phyloP scores from a whole-genome alignment of 1,284 basidiomycete species.

The Schizophyllum amplum region DNA sequence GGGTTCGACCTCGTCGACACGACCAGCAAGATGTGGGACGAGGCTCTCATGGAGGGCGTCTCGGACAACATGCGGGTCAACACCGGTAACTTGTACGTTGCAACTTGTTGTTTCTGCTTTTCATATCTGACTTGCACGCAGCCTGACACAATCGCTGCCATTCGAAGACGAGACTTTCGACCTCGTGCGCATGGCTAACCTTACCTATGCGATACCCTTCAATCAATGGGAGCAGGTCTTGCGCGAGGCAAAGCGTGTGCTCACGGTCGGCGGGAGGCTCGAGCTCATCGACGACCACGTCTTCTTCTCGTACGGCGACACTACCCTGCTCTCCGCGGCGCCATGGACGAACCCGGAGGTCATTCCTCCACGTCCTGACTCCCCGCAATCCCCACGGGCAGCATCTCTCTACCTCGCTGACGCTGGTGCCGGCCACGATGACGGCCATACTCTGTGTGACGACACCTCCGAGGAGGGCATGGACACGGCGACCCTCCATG shows the following conservation, averaged over 20 bases:
- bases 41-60: conserved; percentile 41
- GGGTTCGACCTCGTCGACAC: conserved; percentile 50
- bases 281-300: conserved; percentile 48
- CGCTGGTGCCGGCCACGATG: background rate
- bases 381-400: background rate
- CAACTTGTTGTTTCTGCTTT: conserved; percentile 41
- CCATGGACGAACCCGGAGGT: background rate
- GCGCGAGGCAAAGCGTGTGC: conserved; percentile 37
- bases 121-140: conserved; percentile 16
- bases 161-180: conserved; percentile 52
- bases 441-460: background rate
- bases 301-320: conserved; percentile 31
- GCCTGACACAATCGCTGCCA: conserved; percentile 48
- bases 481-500: background rate
- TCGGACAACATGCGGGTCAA: conserved; percentile 20
- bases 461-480: background rate
- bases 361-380: background rate
- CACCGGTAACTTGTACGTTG: conserved; percentile 41
- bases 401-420: background rate
- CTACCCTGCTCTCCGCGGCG: background rate
- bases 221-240: conserved; percentile 37
- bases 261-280: conserved; percentile 37
- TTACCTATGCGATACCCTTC: conserved; percentile 29
- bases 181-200: conserved; percentile 51
- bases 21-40: background rate